phyloP scores from a whole-genome alignment of 768 basidiomycete genomes.

The Suillus discolor region DNA sequence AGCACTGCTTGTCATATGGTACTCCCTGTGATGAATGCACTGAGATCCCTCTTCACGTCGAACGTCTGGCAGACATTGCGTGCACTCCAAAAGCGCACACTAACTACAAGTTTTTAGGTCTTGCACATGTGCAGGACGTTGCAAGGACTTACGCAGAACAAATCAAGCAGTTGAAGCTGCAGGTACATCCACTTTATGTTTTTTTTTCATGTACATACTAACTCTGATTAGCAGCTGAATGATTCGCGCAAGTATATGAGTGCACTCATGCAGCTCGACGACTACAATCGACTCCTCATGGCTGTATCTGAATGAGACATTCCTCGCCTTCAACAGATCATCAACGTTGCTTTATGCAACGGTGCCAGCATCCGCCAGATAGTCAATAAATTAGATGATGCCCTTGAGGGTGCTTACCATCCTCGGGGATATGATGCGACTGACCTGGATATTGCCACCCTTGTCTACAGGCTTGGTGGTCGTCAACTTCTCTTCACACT shows the following conservation, averaged over 20 bases:
- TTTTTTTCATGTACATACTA: not conserved
- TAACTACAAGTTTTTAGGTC: not conserved
- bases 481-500: no score
- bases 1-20: no score
- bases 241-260: not conserved
- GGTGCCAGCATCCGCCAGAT: conserved; percentile 14
- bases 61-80: not conserved
- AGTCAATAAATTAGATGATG: conserved; percentile 11
- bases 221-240: not conserved
- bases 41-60: no score
- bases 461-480: no score
- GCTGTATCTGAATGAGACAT: conserved; percentile 10
- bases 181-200: not conserved
- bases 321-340: conserved; percentile 8
- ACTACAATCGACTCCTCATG: not conserved
- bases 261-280: not conserved
- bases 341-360: conserved; percentile 9
- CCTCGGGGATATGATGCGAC: not conserved
- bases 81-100: not conserved
- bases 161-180: not conserved
- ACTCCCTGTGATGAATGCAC: not conserved
- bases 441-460: no score
- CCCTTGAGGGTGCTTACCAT: not conserved
- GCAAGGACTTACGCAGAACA: not conserved
- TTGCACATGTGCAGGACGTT: not conserved